Conservation (phyloP, 2,329 filamentous ascomycete species). For the Neofusicoccum sp. region DNA sequence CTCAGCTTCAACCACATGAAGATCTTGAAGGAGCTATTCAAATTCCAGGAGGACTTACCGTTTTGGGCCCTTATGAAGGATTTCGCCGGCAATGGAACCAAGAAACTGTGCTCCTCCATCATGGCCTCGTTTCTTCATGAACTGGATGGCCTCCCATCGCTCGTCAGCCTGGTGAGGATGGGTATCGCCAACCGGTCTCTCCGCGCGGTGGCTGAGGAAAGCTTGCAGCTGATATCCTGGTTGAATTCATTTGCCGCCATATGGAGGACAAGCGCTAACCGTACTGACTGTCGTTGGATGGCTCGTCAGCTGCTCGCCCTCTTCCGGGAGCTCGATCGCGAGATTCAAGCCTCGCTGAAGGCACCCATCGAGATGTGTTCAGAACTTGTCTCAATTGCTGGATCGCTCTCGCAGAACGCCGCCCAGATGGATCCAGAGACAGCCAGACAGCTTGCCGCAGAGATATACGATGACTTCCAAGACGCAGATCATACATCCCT, state of each 20-base stretch:
- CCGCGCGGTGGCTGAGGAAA: conserved; percentile 1
- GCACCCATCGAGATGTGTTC: conserved; percentile 16
- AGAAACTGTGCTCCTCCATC: neutral
- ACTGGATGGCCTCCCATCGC: neutral
- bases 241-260: neutral
- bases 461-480: conserved; percentile 2
- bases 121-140: neutral
- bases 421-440: conserved; percentile 7
- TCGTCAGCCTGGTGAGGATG: conserved; percentile 6
- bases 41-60: neutral
- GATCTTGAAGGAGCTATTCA: neutral
- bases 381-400: conserved; percentile 1
- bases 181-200: conserved; percentile 6
- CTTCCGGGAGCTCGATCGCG: conserved; percentile 9
- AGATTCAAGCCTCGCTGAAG: conserved; percentile 7
- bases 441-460: neutral
- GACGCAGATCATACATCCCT: neutral
- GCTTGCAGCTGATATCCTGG: neutral
- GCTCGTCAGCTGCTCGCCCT: neutral
- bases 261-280: neutral
- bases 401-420: neutral
- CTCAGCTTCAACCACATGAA: conserved; percentile 6
- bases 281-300: conserved; percentile 9
- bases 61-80: conserved; percentile 17
- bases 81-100: neutral